These are phyloP conservation scores for Pilaira anomala DNA, from an alignment of 192 early-diverging fungal species.

Conservation along the genomic window DNA sequence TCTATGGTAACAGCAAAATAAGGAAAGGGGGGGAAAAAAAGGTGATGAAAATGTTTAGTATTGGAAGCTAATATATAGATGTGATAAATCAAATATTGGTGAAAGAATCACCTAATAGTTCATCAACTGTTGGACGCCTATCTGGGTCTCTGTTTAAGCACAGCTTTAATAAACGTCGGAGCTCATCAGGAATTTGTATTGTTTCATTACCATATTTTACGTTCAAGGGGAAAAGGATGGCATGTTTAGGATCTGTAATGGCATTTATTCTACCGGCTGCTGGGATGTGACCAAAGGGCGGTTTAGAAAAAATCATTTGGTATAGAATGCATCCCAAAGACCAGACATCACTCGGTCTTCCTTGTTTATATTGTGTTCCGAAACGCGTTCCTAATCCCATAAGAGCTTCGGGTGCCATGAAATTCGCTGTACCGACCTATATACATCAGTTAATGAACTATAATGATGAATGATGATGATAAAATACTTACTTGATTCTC, in stretches of 20 bases:
- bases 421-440: slow-evolving; percentile 83
- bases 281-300: slow-evolving; percentile 73
- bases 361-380: not conserved
- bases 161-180: not conserved
- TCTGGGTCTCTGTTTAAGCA: not conserved
- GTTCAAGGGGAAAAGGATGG: slow-evolving; percentile 39
- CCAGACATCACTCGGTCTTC: slow-evolving; percentile 78
- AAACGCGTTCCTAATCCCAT: not conserved
- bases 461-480: not conserved
- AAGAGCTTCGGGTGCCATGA: slow-evolving; percentile 90
- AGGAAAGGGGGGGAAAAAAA: no score
- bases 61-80: no score
- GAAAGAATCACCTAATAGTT: not conserved
- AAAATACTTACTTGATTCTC: slow-evolving; percentile 62
- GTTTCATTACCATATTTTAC: not conserved
- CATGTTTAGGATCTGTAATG: slow-evolving; percentile 67
- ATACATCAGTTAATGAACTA: not conserved
- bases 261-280: slow-evolving; percentile 64
- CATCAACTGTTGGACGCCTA: not conserved
- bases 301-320: slow-evolving; percentile 81
- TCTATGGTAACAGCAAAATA: no score
- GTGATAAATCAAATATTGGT: no score
- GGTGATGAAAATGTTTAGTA: no score
- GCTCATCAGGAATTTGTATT: not conserved
- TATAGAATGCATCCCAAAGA: slow-evolving; percentile 92